Percentiles rank a stretch among this genome's conserved stretches.
Conservation (phyloP, 129 eudicot genomes). For the Flaveria brownii region DNA sequence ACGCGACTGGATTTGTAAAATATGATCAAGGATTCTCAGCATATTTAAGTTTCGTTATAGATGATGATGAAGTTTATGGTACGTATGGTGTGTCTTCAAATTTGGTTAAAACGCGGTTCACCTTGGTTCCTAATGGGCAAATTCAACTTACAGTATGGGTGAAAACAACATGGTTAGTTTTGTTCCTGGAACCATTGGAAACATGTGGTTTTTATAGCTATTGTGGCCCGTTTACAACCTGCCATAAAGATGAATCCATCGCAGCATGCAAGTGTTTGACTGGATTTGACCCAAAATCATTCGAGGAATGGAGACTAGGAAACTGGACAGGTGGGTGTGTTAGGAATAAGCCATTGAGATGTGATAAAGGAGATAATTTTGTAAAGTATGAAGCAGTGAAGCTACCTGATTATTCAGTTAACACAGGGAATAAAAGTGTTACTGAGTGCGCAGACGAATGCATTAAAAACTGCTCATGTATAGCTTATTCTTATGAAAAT, state of each 20-base stretch:
- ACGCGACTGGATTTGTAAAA: slow-evolving; percentile 2
- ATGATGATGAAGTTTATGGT: slow-evolving; percentile 32
- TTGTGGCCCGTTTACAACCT: slow-evolving; percentile 43
- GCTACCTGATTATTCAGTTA: slow-evolving; percentile 39
- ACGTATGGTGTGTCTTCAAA: slow-evolving; percentile 19
- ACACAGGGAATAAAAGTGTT: slow-evolving; percentile 18
- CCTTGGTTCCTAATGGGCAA: slow-evolving; percentile 32
- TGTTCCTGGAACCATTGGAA: slow-evolving; percentile 29
- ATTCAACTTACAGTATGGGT: slow-evolving; percentile 26
- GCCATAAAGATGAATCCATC: slow-evolving; percentile 15
- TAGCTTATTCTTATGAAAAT: slow-evolving; percentile 43
- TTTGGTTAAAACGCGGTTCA: slow-evolving; percentile 17
- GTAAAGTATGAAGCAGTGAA: slow-evolving; percentile 31
- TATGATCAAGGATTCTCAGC: slow-evolving; percentile 24
- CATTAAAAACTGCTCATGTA: slow-evolving; percentile 36
- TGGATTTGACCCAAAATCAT: slow-evolving; percentile 39
- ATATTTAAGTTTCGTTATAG: slow-evolving; percentile 25
- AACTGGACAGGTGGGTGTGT: slow-evolving; percentile 43
- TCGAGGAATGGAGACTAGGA: slow-evolving; percentile 32
- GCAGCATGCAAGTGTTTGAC: slow-evolving; percentile 37
- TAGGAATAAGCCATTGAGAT: slow-evolving; percentile 22
- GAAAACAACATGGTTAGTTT: slow-evolving; percentile 33
- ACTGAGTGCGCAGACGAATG: slow-evolving; percentile 30
- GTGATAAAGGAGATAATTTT: slow-evolving; percentile 31
- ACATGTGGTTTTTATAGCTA: slow-evolving; percentile 36